Evolutionary conservation across 176 grass and related monocot genomes (phyloP).

Genomic region (Poa annua): DNA sequence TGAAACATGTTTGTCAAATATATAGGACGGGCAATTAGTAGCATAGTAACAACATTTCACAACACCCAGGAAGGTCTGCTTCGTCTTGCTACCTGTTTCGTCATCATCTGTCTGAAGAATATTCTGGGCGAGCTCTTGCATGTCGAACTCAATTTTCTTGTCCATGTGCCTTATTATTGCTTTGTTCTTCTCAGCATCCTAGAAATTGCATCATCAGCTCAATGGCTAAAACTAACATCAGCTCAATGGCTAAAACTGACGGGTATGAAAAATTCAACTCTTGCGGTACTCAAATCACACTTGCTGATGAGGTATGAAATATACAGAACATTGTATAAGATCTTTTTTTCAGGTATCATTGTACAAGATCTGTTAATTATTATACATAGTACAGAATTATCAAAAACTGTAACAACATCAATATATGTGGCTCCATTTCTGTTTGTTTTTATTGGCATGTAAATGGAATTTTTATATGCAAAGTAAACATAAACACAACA

Average conservation of each 20-base stretch:
- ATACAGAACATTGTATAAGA: neutral
- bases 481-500: neutral
- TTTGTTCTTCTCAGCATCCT: constrained; percentile 24
- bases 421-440: neutral
- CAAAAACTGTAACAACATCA: neutral
- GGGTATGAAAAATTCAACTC: neutral
- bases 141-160: constrained; percentile 35
- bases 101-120: constrained; percentile 26
- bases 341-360: too few species aligned
- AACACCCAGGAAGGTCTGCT: constrained; percentile 51
- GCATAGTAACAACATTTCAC: constrained; percentile 60
- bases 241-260: neutral
- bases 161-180: neutral
- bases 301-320: neutral
- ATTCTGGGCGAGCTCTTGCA: constrained; percentile 55
- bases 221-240: neutral
- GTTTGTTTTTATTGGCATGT: neutral
- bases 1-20: constrained; percentile 44
- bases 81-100: constrained; percentile 26
- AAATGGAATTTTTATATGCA: neutral
- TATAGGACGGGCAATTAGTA: constrained; percentile 36
- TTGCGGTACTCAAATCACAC: neutral
- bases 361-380: neutral
- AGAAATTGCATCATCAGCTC: neutral
- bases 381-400: too few species aligned